These are phyloP conservation scores for Sporobolomyces pararoseus DNA, from an alignment of 768 basidiomycete genomes.

Conservation along the genomic window DNA sequence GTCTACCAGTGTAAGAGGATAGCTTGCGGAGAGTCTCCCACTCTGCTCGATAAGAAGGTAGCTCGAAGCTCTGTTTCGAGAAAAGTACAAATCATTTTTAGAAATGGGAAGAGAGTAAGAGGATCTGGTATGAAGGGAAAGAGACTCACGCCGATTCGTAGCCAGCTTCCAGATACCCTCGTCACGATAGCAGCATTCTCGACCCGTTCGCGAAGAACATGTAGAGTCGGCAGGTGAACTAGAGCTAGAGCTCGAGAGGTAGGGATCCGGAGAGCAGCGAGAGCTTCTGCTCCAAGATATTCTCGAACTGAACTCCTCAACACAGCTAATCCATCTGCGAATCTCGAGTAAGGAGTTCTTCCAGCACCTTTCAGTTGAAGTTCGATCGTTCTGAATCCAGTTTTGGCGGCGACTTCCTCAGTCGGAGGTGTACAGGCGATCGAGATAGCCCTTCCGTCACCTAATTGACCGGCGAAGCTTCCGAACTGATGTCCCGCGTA, in stretches of 20 bases:
- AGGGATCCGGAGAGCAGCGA: slow-evolving; percentile 77
- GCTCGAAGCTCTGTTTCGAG: slow-evolving; percentile 49
- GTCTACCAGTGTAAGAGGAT: slow-evolving; percentile 57
- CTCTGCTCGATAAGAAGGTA: slow-evolving; percentile 50
- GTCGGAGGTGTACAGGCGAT: slow-evolving; percentile 51
- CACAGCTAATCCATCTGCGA: slow-evolving; percentile 91
- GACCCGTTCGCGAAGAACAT: slow-evolving; percentile 66
- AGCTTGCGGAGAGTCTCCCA: slow-evolving; percentile 70
- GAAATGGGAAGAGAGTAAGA: slow-evolving; percentile 48
- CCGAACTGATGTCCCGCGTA: slow-evolving; percentile 68
- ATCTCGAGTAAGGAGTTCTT: slow-evolving; percentile 85
- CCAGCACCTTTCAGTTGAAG: slow-evolving; percentile 94
- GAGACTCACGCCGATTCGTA: slow-evolving; percentile 66
- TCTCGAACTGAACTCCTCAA: slow-evolving; percentile 91
- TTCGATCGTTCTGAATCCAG: slow-evolving; percentile 53
- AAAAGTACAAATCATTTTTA: slow-evolving; percentile 58
- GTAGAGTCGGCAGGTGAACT: slow-evolving; percentile 66
- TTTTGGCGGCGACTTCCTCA: slow-evolving; percentile 11
- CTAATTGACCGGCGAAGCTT: slow-evolving; percentile 85
- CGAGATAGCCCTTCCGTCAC: slow-evolving; percentile 92
- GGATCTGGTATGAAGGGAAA: slow-evolving; percentile 38
- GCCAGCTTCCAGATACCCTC: slow-evolving; percentile 42
- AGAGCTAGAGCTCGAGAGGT: slow-evolving; percentile 83
- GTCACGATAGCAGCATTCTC: slow-evolving; percentile 54
- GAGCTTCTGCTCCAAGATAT: slow-evolving; percentile 85